phyloP scores from a whole-genome alignment of 148 eudicot species.

The Beta vulgaris region DNA sequence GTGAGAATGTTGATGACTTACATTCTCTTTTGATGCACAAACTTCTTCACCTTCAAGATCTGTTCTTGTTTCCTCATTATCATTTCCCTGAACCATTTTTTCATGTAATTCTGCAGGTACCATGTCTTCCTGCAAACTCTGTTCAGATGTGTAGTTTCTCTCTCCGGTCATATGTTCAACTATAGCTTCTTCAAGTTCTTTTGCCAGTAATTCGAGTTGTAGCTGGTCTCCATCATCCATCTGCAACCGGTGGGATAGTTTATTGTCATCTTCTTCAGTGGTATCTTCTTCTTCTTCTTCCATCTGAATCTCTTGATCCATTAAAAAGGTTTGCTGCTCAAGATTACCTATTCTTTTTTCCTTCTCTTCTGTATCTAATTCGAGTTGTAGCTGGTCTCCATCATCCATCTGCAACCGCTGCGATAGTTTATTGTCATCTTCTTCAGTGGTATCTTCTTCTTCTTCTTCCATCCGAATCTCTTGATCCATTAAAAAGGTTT shows the following conservation, averaged over 20 bases:
- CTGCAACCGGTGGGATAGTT: slow-evolving; percentile 10
- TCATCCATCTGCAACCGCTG: slow-evolving; percentile 18
- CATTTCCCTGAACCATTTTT: slow-evolving; percentile 34
- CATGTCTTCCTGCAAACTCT: slow-evolving; percentile 31
- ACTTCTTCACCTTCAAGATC: slow-evolving; percentile 23
- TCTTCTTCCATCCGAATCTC: too few species aligned
- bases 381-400: slow-evolving; percentile 20
- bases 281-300: too few species aligned
- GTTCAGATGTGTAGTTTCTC: slow-evolving; percentile 14
- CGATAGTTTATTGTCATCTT: slow-evolving; percentile 1
- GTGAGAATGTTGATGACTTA: slow-evolving; percentile 24
- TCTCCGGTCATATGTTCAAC: slow-evolving; percentile 27
- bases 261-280: slow-evolving; percentile 12
- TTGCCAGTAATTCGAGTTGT: slow-evolving; percentile 25
- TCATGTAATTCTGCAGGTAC: slow-evolving; percentile 34
- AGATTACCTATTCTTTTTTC: too few species aligned
- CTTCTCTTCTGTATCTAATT: too few species aligned
- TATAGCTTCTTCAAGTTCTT: slow-evolving; percentile 35
- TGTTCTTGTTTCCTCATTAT: slow-evolving; percentile 7
- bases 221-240: slow-evolving; percentile 23
- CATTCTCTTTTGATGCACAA: slow-evolving; percentile 53
- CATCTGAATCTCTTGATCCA: too few species aligned
- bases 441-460: too few species aligned
- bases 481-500: too few species aligned
- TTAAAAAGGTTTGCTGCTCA: too few species aligned